Conservation (phyloP, 371 early-diverging fungal genomes). For the Circinella umbellata region DNA sequence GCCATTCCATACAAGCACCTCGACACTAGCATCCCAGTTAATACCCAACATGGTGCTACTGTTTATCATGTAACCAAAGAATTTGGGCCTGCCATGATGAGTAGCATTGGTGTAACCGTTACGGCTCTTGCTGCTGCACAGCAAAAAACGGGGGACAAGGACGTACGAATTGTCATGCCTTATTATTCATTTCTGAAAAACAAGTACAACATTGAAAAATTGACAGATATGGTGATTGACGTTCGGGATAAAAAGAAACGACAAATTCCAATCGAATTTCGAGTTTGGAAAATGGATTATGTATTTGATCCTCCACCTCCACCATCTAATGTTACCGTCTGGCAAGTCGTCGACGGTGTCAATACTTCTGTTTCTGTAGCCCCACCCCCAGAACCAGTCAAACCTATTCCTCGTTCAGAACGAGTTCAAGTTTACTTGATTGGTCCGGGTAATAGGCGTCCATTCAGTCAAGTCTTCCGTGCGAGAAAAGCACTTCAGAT, state of each 20-base stretch:
- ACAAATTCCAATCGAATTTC: conserved; percentile 41
- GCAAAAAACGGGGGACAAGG: conserved; percentile 46
- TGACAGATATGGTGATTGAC: conserved; percentile 44
- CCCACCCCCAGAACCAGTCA: conserved; percentile 22
- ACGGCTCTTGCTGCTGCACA: conserved; percentile 65
- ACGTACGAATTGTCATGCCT: conserved; percentile 63
- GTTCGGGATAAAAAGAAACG: conserved; percentile 44
- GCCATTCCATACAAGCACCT: conserved; percentile 54
- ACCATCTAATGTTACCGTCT: conserved; percentile 18
- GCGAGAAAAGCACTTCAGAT: conserved; percentile 49
- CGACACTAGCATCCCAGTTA: conserved; percentile 33
- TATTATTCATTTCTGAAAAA: conserved; percentile 58
- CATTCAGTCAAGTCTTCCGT: conserved; percentile 57
- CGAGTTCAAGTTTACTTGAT: conserved; percentile 65
- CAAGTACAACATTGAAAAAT: conserved; percentile 40
- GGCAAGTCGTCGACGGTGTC: conserved; percentile 31
- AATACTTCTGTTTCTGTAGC: conserved; percentile 15
- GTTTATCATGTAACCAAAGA: conserved; percentile 73
- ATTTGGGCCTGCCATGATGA: conserved; percentile 67
- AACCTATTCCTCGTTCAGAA: conserved; percentile 10
- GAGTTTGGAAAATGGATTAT: conserved; percentile 44
- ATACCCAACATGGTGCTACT: conserved; percentile 23
- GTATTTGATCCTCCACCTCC: conserved; percentile 15
- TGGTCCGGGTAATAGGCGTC: conserved; percentile 48
- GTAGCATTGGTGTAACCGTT: conserved; percentile 63